A percentile compares a stretch with the other conserved stretches of the same genome.
Evolutionary conservation across 1,284 basidiomycete species (phyloP).

Genomic region (Mycosarcoma mackinlayi): DNA sequence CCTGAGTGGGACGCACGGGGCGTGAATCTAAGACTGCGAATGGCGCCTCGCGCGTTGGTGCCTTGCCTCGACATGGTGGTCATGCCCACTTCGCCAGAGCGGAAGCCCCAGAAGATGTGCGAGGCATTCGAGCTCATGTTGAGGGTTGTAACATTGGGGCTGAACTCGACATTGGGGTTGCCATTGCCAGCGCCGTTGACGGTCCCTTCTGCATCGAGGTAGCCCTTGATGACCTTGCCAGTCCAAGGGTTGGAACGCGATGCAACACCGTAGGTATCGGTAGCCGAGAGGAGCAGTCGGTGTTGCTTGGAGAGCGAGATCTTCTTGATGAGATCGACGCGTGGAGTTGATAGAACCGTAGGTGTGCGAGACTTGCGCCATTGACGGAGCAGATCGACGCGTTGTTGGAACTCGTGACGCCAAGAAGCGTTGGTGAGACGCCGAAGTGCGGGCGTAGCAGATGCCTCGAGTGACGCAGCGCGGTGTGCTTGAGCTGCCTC

Average conservation of each 20-base stretch:
- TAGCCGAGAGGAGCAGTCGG: slow-evolving; percentile 75
- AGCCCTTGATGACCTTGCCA: slow-evolving; percentile 77
- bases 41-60: slow-evolving; percentile 58
- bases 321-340: slow-evolving; percentile 58
- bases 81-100: slow-evolving; percentile 77
- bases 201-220: slow-evolving; percentile 76
- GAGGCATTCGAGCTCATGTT: slow-evolving; percentile 77
- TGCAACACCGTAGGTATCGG: slow-evolving; percentile 78
- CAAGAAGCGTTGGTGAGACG: slow-evolving; percentile 71
- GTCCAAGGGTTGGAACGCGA: slow-evolving; percentile 79
- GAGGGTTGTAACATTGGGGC: slow-evolving; percentile 74
- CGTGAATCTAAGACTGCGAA: slow-evolving; percentile 53
- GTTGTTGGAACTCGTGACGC: slow-evolving; percentile 59
- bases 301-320: slow-evolving; percentile 72
- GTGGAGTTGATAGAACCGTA: slow-evolving; percentile 70
- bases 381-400: slow-evolving; percentile 70
- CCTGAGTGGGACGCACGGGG: slow-evolving; percentile 48
- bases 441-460: slow-evolving; percentile 69
- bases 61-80: slow-evolving; percentile 70
- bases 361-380: slow-evolving; percentile 78
- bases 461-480: slow-evolving; percentile 71
- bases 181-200: slow-evolving; percentile 75
- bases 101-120: slow-evolving; percentile 80
- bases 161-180: slow-evolving; percentile 81
- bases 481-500: slow-evolving; percentile 71